Evolutionary conservation across 495 filamentous ascomycete genomes (phyloP).

Genomic region (Lophium mytilinum): DNA sequence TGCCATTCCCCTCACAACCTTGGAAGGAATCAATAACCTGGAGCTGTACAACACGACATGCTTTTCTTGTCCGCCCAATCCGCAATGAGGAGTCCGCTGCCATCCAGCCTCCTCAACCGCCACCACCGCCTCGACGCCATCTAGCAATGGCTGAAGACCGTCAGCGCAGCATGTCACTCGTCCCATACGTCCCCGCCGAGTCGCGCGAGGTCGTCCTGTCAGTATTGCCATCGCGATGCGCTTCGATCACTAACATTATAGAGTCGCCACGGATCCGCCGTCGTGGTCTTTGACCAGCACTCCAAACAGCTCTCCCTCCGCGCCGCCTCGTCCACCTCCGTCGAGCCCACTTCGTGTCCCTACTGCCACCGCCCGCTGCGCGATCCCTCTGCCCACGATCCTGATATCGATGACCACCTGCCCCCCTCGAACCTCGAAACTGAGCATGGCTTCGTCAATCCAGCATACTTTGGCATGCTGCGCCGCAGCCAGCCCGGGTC

Average conservation of each 20-base stretch:
- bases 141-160: constrained; percentile 20
- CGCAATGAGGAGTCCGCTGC: neutral
- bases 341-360: constrained; percentile 65
- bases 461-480: constrained; percentile 91
- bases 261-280: constrained; percentile 84
- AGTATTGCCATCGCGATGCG: constrained; percentile 2
- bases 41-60: too few species aligned
- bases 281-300: constrained; percentile 81
- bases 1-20: too few species aligned
- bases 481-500: constrained; percentile 51
- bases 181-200: constrained; percentile 32
- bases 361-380: constrained; percentile 78
- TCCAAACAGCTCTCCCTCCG: constrained; percentile 78
- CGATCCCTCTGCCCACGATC: constrained; percentile 30
- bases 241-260: neutral
- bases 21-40: too few species aligned
- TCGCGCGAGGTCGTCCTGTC: constrained; percentile 33
- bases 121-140: neutral
- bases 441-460: constrained; percentile 68
- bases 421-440: neutral
- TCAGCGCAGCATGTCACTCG: constrained; percentile 31
- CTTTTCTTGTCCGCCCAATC: too few species aligned
- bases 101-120: neutral
- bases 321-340: constrained; percentile 42
- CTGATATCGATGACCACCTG: constrained; percentile 21